Evolutionary conservation across 208 protist genomes (phyloP), one percentile per base, ranked within the genome.

Genomic region (Novymonas esmeraldas): DNA sequence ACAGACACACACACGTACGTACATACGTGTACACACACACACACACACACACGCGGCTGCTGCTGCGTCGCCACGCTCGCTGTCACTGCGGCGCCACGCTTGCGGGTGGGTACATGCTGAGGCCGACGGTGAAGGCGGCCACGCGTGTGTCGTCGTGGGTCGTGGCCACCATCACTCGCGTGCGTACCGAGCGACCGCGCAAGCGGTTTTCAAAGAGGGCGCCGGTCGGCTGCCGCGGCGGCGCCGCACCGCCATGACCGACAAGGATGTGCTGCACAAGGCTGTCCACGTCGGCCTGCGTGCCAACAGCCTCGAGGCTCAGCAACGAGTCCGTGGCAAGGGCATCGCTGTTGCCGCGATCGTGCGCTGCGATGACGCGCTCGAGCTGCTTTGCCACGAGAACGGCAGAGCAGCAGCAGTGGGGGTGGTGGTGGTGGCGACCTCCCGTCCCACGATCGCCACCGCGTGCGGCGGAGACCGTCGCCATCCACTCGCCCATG

Each of bases 51-150:
- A 9, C 22, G 44, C 4, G 22, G 18, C 18, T 48, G 16, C 22
- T 26, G 16, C 16, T 48, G 22, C 16, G 18, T 48, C 16, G 44
- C 44, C 18, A 11, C 22, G 44, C 22, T 48, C 18, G 18, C n/a
- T n/a, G n/a, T n/a, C n/a, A n/a, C n/a, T n/a, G 68, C 44, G 57
- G 26, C 14, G 36, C 58, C 16, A 64, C 44, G 18, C 64, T 29
- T n/a, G 66, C 75, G 4, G 88, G 81, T 29, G 88, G 88, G 67
- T 85, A 83, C 81, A 90, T 87, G 18, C 68, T 38, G 42, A 90
- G 49, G 7, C 85, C 88, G 33, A 88, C 56, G 44, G 78, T 81
- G 51, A 87, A 91, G 41, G 88, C 82, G 6, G 63, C 64, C 16
- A 65, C 29, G 22, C 88, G 77, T 10, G 85, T 90, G n/a, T 3